Conservation (phyloP, 2,329 filamentous ascomycete species). For the Colletotrichum brevisporum region DNA sequence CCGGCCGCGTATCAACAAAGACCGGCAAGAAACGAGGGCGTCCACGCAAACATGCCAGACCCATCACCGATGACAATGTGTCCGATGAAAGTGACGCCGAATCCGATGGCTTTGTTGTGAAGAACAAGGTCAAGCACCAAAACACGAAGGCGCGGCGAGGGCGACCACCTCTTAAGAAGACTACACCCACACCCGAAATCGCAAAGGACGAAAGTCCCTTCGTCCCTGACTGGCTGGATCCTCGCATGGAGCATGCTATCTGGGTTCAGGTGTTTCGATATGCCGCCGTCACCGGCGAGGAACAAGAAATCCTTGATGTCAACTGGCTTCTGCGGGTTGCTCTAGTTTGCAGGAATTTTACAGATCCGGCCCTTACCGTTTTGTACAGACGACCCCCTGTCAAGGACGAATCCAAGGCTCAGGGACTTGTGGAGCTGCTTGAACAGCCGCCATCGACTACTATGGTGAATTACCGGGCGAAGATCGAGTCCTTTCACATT, state of each 20-base stretch:
- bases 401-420: slow-evolving; percentile 59
- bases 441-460: slow-evolving; percentile 64
- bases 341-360: slow-evolving; percentile 73
- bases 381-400: slow-evolving; percentile 80
- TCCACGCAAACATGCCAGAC: neutral
- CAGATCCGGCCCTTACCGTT: slow-evolving; percentile 80
- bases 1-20: neutral
- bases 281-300: slow-evolving; percentile 64
- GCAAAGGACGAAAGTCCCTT: slow-evolving; percentile 1
- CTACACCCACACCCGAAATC: neutral
- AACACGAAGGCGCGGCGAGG: slow-evolving; percentile 3
- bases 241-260: slow-evolving; percentile 74
- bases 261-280: slow-evolving; percentile 79
- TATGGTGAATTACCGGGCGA: slow-evolving; percentile 76
- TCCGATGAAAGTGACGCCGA: slow-evolving; percentile 13
- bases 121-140: neutral
- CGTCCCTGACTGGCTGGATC: slow-evolving; percentile 70
- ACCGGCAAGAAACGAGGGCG: neutral
- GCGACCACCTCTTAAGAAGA: neutral
- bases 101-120: neutral
- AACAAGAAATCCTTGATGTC: slow-evolving; percentile 52
- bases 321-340: slow-evolving; percentile 78
- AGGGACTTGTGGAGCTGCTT: slow-evolving; percentile 66
- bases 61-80: neutral
- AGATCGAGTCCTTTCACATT: slow-evolving; percentile 78